These are phyloP conservation scores for Colletotrichum brevisporum DNA, from an alignment of 2,329 filamentous ascomycete genomes.

Conservation along the genomic window DNA sequence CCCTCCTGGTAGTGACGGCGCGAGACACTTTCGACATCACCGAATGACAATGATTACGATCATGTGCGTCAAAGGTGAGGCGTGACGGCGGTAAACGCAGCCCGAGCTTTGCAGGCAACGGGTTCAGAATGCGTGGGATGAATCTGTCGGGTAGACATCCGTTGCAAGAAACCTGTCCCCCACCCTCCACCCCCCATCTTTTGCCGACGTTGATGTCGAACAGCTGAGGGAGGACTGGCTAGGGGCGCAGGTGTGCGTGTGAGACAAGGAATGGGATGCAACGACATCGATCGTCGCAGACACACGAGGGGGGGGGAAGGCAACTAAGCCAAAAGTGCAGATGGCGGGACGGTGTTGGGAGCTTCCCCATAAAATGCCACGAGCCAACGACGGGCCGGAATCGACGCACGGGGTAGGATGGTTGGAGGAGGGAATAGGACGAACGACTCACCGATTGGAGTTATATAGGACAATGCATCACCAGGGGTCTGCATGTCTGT, in stretches of 20 bases:
- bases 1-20: background rate
- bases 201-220: background rate
- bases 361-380: constrained; percentile 50
- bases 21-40: background rate
- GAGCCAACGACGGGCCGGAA: constrained; percentile 62
- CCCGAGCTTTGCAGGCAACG: background rate
- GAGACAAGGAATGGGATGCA: constrained; percentile 38
- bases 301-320: constrained; percentile 7
- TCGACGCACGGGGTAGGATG: constrained; percentile 64
- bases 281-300: constrained; percentile 39
- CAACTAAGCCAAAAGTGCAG: constrained; percentile 34
- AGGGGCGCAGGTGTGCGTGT: constrained; percentile 11
- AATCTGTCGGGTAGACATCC: background rate
- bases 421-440: constrained; percentile 55
- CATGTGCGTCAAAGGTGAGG: background rate
- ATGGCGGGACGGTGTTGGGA: constrained; percentile 28
- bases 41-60: background rate
- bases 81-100: constrained; percentile 6
- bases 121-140: constrained; percentile 13
- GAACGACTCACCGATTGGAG: constrained; percentile 68
- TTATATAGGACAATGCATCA: constrained; percentile 64
- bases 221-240: background rate
- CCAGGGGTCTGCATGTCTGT: constrained; percentile 61
- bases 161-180: background rate
- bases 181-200: background rate